Base-by-base conservation (phyloP, 2,329 filamentous ascomycete species). In the Phyllosticta citriasiana region DNA sequence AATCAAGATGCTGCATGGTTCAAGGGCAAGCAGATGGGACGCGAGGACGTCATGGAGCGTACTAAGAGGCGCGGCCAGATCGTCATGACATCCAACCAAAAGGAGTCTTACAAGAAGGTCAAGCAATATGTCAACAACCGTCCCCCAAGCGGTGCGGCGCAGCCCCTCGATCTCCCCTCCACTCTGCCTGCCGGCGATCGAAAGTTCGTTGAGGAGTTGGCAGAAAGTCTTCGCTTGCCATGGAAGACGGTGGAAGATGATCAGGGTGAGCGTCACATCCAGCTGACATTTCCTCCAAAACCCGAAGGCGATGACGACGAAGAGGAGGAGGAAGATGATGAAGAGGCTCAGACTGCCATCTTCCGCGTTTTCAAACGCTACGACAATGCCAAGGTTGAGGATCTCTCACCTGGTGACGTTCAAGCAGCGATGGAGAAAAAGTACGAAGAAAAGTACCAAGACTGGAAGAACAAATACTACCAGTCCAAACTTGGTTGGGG, bases 401-500 rank as follows among this genome's bases (percentile, higher is more conserved):
- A 97, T 68, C 76, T 90, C 55, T 88, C 88, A 1, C 78, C 87
- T 1, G 89, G 91, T 66, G 88, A 96, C 68, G 88, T 88, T 16
- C 87, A 94, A 72, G 82, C 84, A 57, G 84, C 87, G 19, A 88
- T 93, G 73, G 84, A 96, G 67, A 82, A 87, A 71, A 87, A 94
- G 67, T 99, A 99, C 73, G 86, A 97, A 68, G 79, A 89, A 66
- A 96, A 95, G 71, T 97, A 97, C 71, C 80, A 86, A 64, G 84
- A 86, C 61, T 99, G 94, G 94, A 99, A 97, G 78, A 87, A 95
- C 73, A 87, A 89, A 64, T 96, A 99, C 76, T 99, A 99, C 75
- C 80, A 84, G 65, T 84, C 85, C 61, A 99, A 97, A 73, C 97
- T 97, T 67, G 88, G 88, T 59, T 99, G 93, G 91, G 85, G 87